phyloP scores from a whole-genome alignment of 139 green algal genomes.

The Raphidocelis subcapitata region DNA sequence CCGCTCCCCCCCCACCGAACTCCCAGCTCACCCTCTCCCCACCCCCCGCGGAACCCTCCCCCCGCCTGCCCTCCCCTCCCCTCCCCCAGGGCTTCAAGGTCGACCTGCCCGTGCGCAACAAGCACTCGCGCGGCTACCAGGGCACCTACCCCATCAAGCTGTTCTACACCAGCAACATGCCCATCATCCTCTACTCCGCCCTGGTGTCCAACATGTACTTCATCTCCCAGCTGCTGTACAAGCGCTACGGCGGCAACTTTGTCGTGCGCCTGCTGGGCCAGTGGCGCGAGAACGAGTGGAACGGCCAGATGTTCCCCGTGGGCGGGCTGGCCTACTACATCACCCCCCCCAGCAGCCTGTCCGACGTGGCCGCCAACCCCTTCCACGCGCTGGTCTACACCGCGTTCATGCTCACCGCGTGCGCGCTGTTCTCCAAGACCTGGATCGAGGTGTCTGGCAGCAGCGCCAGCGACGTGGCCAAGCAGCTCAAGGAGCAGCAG shows the following conservation, averaged over 20 bases:
- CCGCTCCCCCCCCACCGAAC: too few species aligned
- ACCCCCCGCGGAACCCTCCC: too few species aligned
- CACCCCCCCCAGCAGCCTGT: slow-evolving; percentile 82
- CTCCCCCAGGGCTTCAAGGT: slow-evolving; percentile 91
- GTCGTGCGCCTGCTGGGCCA: slow-evolving; percentile 79
- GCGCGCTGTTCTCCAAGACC: slow-evolving; percentile 99
- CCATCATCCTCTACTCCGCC: slow-evolving; percentile 99
- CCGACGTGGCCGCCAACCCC: slow-evolving; percentile 89
- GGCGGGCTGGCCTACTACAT: slow-evolving; percentile 99
- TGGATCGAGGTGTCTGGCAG: slow-evolving; percentile 99
- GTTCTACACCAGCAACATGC: slow-evolving; percentile 99
- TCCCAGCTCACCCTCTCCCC: too few species aligned
- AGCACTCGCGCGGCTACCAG: slow-evolving; percentile 83
- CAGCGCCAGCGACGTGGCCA: slow-evolving; percentile 92
- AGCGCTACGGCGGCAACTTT: slow-evolving; percentile 91
- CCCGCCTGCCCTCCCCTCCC: too few species aligned
- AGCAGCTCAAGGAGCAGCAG: slow-evolving; percentile 97
- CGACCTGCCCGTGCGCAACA: slow-evolving; percentile 95
- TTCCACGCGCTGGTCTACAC: slow-evolving; percentile 98
- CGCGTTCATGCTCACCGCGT: slow-evolving; percentile 96
- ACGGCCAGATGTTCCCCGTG: slow-evolving; percentile 84
- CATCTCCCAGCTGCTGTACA: slow-evolving; percentile 99
- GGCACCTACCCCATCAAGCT: slow-evolving; percentile 99
- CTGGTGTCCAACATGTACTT: slow-evolving; percentile 99
- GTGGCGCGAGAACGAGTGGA: slow-evolving; percentile 69